Evolutionary conservation across 2,329 filamentous ascomycete genomes (phyloP).

Genomic region (Fonsecaea multimorphosa): DNA sequence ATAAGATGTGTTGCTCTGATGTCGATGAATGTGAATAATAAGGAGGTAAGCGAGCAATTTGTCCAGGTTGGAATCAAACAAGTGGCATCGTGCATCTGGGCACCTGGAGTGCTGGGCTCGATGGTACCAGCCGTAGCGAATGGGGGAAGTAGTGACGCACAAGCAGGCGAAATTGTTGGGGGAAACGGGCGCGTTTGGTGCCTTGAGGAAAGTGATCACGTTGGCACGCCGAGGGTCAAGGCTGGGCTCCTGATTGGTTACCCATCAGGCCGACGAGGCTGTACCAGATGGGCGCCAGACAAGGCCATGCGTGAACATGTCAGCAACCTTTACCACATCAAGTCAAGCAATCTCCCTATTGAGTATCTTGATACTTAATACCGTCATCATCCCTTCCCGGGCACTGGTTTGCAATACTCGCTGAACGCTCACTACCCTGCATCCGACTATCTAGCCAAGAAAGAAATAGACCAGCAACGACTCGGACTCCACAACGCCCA

Average conservation of each 20-base stretch:
- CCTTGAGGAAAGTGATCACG: constrained; percentile 3
- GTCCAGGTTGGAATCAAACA: constrained; percentile 6
- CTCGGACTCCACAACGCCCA: constrained; percentile 14
- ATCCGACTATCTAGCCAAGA: constrained; percentile 1
- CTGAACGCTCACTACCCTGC: constrained; percentile 20
- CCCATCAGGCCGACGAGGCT: not conserved
- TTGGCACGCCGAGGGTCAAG: not conserved
- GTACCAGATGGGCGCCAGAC: not conserved
- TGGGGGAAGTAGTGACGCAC: constrained; percentile 22
- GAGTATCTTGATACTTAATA: constrained; percentile 4
- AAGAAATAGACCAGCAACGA: not conserved
- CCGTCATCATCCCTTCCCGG: constrained; percentile 4
- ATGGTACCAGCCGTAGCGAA: constrained; percentile 4
- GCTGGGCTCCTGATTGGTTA: not conserved
- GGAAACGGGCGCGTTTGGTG: not conserved
- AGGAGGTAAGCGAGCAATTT: constrained; percentile 1
- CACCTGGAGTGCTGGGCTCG: no score
- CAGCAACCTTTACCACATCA: not conserved
- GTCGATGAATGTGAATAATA: not conserved
- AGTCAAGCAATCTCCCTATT: not conserved
- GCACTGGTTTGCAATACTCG: constrained; percentile 8
- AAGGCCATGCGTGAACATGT: not conserved
- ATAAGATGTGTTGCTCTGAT: not conserved
- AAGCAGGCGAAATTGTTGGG: constrained; percentile 15
- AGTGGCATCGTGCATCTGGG: constrained; percentile 4